phyloP scores from a whole-genome alignment of 768 basidiomycete genomes.

The Kwoniella pini region DNA sequence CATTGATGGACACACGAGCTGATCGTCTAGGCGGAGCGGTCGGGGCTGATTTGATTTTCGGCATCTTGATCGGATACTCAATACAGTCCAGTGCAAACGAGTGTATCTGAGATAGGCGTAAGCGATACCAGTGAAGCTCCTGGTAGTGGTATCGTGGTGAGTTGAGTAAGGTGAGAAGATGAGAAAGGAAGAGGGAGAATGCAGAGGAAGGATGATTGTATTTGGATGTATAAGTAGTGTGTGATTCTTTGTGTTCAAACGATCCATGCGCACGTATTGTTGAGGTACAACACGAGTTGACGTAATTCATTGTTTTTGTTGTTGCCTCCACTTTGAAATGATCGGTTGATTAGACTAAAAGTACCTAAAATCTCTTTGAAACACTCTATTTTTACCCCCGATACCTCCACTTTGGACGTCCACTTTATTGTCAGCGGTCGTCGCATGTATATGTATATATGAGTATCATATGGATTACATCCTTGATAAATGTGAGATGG shows the following conservation, averaged over 20 bases:
- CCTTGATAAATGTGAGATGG: too few species aligned
- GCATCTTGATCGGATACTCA: too few species aligned
- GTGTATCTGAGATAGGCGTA: too few species aligned
- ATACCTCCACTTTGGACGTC: constrained; percentile 16
- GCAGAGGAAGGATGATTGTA: too few species aligned
- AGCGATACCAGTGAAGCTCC: too few species aligned
- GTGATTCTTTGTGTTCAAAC: background rate
- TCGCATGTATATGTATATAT: too few species aligned
- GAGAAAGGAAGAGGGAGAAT: too few species aligned
- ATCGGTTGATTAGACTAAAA: background rate
- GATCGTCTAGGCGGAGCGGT: constrained; percentile 6
- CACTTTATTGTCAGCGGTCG: background rate
- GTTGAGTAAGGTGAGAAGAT: too few species aligned
- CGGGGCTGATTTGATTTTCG: background rate
- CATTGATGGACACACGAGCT: constrained; percentile 10
- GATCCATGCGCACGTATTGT: constrained; percentile 1
- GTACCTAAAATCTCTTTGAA: too few species aligned
- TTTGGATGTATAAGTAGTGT: background rate
- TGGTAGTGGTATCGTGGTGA: too few species aligned
- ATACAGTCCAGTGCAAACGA: too few species aligned
- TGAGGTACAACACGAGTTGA: background rate
- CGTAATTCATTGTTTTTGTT: background rate
- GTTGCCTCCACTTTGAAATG: background rate
- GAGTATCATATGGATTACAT: background rate
- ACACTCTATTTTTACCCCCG: background rate